These are phyloP conservation scores for Haplosporangium gracile DNA, from an alignment of 192 early-diverging fungal genomes.

Conservation along the genomic window DNA sequence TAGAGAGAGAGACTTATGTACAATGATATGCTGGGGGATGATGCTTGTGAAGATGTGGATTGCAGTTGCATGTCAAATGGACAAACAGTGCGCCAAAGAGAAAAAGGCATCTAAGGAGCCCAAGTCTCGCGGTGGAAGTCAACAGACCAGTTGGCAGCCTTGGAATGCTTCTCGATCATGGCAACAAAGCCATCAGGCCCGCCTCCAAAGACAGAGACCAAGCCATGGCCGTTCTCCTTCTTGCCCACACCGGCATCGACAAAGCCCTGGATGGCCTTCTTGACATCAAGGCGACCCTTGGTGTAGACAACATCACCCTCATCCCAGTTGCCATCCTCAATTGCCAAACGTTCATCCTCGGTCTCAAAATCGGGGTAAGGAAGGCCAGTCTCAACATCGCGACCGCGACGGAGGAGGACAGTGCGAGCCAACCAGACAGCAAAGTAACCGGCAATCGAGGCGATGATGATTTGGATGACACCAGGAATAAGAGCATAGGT, in stretches of 20 bases:
- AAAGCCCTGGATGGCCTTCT: conserved; percentile 49
- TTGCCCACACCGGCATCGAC: conserved; percentile 48
- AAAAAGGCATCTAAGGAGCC: conserved; percentile 28
- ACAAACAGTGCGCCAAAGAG: background rate
- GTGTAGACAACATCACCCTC: conserved; percentile 55
- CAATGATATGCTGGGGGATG: background rate
- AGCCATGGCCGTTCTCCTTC: conserved; percentile 40
- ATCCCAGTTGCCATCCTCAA: conserved; percentile 57
- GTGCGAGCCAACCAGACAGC: conserved; percentile 40
- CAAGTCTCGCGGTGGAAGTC: conserved; percentile 56
- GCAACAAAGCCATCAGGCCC: conserved; percentile 53
- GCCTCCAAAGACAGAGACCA: conserved; percentile 55
- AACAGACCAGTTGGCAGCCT: conserved; percentile 41
- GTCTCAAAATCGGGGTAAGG: conserved; percentile 35
- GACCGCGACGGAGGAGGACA: conserved; percentile 35
- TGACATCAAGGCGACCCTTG: conserved; percentile 49
- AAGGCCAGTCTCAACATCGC: conserved; percentile 43
- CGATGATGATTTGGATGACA: conserved; percentile 32
- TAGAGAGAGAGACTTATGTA: background rate
- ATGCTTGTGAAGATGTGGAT: background rate
- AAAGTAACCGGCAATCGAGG: conserved; percentile 46
- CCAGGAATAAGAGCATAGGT: conserved; percentile 53
- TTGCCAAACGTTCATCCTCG: conserved; percentile 34
- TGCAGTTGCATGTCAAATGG: background rate
- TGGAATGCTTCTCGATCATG: conserved; percentile 54